Evolutionary conservation across 345 rosid species (phyloP), one percentile per base, ranked within the genome.

Genomic region (Orychophragmus violaceus): DNA sequence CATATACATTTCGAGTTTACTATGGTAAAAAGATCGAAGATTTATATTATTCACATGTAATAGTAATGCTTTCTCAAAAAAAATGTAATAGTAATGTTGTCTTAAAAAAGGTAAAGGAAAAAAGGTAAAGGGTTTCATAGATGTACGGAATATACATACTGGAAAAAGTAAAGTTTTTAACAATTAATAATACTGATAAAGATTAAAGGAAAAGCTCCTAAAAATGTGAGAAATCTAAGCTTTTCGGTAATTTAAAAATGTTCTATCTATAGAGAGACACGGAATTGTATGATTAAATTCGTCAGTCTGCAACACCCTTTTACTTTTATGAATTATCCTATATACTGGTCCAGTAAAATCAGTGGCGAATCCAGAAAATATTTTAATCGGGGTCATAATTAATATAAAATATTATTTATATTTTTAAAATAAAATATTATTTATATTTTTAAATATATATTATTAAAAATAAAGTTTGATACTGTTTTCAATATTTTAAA

Each of bases 271-370:
- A 49, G 71, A 67, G 63, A 35, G 73, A 74, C 72, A 67, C 77
- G 68, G 77, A 74, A 74, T 67, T 61, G 58, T 53, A 74, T 74
- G 77, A 67, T 74, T 51, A 74, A 60, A 53, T 53, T 67, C 45
- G 35, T 74, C 52, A 52, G 58, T 60, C 72, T 30, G 63, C 60
- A 48, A 74, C 50, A 44, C 51, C 25, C 67, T 60, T 67, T 74
- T 67, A 60, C 73, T 66, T 73, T 53, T 57, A 30, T 24, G 41
- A 46, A 24, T 54, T 61, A 66, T 74, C 72, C 68, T 53, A 55
- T 67, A n/a, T n/a, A n/a, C n/a, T 61, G 72, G 68, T 66, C 63
- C 63, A 29, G 39, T 50, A 33, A 19, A 24, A n/a, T n/a, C n/a
- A 53, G n/a, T n/a, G n/a, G n/a, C n/a, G n/a, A n/a, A n/a, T n/a